Percentiles rank a stretch among this genome's conserved stretches.
Conservation (phyloP, 2,329 filamentous ascomycete species). For the Epichloe uncinata region DNA sequence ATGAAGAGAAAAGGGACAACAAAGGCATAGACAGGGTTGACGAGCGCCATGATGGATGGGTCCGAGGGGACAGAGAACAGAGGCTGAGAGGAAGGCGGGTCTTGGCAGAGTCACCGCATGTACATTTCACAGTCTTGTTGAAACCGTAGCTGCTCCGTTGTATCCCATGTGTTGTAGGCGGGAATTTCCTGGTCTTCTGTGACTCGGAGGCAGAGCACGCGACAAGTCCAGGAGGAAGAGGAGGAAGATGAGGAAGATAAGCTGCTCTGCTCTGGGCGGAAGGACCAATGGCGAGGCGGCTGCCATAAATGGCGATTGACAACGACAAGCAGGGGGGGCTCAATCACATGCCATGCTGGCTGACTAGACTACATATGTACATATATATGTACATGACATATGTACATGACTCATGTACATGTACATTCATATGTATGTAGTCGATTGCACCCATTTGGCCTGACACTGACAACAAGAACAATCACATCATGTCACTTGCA, state of each 20-base stretch:
- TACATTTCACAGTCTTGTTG: background rate
- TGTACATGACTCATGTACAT: too few relatives aligned
- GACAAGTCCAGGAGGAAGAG: background rate
- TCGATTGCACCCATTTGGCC: too few relatives aligned
- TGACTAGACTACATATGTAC: too few relatives aligned
- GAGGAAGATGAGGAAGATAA: background rate
- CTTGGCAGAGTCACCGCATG: background rate
- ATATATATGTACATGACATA: too few relatives aligned
- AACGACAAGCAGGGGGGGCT: background rate
- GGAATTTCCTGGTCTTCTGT: too few relatives aligned
- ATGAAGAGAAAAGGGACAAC: constrained; percentile 49
- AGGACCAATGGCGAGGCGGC: background rate
- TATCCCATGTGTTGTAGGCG: background rate
- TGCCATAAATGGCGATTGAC: background rate
- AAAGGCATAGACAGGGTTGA: constrained; percentile 42
- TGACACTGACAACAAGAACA: too few relatives aligned
- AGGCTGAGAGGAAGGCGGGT: background rate
- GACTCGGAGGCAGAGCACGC: background rate
- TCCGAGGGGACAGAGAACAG: too few relatives aligned
- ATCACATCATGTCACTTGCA: too few relatives aligned
- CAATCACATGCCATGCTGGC: too few relatives aligned
- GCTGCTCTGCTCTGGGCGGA: background rate
- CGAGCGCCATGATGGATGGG: constrained; percentile 31
- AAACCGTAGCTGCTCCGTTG: background rate
- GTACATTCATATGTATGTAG: too few relatives aligned